Evolutionary conservation across 2,329 filamentous ascomycete genomes (phyloP), one percentile per base, ranked within the genome.

Genomic region (Ophiognomonia clavigignenti-juglandacearum): DNA sequence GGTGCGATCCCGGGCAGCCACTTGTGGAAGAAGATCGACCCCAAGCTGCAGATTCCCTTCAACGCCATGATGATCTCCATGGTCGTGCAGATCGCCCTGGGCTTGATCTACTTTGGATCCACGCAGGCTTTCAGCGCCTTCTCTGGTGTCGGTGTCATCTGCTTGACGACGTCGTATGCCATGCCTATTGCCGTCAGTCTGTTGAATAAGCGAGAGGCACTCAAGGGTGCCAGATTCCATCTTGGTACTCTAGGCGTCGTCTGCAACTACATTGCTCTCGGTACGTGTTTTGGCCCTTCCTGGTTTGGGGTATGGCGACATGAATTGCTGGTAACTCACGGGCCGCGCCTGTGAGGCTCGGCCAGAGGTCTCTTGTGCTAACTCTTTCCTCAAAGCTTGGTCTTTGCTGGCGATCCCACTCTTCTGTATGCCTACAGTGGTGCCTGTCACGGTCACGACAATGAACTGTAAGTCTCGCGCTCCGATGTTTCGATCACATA

Each of bases 11-110:
- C 83, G 19, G 82, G 80, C 14, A 77, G 78, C 47, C 65, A 68
- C 47, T 68, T 62, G 66, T 86, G 82, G 80, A 77, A 76, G 59
- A 61, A 73, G 52, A 76, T 87, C 55, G 77, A 86, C 69, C 65
- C 64, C 39, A 77, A 70, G 49, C 70, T 85, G 1, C 82, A 85
- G 52, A 74, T 86, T 4, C 83, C 83, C 0, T 57, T 86, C 46
- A 86, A 86, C 61, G 82, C 81, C 53, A 86, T 86, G 82, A 82
- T 86, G 77, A 74, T 86, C 46, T 80, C 75, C 58, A 85, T 84
- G 78, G 73, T 65, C 4, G 69, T 86, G 23, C 75, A 86, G 64
- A 73, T 86, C 47, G 42, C 78, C 13, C 75, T 88, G 5, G 83
- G 79, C 26, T 59, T 82, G 56, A 80, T 88, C 61, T 85, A 86